Conservation (phyloP, 306 rosid genomes). For the Dryas drummondii region DNA sequence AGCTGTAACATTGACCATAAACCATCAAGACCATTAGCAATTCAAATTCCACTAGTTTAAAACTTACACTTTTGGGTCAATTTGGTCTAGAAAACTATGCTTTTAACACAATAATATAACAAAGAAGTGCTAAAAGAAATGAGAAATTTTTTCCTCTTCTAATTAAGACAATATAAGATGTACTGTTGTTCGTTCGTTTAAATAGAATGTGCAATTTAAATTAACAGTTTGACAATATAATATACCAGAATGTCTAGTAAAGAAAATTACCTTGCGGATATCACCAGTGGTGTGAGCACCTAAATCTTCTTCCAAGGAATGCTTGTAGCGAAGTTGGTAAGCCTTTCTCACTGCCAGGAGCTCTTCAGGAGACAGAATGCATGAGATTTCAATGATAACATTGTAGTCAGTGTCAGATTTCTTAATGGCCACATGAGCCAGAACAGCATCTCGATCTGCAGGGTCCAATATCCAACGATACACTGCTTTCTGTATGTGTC, state of each 20-base stretch:
- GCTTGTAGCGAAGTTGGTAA: slow-evolving; percentile 70
- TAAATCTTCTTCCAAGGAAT: slow-evolving; percentile 78
- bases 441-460: slow-evolving; percentile 64
- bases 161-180: too few species aligned
- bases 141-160: too few species aligned
- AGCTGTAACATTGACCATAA: slow-evolving; percentile 44
- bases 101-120: too few species aligned
- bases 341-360: slow-evolving; percentile 61
- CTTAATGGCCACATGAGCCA: slow-evolving; percentile 59
- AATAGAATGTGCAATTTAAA: too few species aligned
- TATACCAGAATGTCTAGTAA: background rate
- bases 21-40: slow-evolving; percentile 3
- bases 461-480: slow-evolving; percentile 79
- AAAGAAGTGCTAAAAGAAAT: too few species aligned
- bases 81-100: too few species aligned
- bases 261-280: slow-evolving; percentile 60
- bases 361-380: slow-evolving; percentile 60
- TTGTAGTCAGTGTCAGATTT: slow-evolving; percentile 35
- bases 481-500: slow-evolving; percentile 56
- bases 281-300: slow-evolving; percentile 68
- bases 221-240: background rate
- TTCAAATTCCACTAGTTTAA: background rate
- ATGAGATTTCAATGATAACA: slow-evolving; percentile 57
- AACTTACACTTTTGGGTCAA: background rate
- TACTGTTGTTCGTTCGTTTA: too few species aligned